A percentile compares a stretch with the other conserved stretches of the same genome.
These are phyloP conservation scores for Gillenia trifoliata DNA, from an alignment of 306 rosid genomes.

Conservation along the genomic window DNA sequence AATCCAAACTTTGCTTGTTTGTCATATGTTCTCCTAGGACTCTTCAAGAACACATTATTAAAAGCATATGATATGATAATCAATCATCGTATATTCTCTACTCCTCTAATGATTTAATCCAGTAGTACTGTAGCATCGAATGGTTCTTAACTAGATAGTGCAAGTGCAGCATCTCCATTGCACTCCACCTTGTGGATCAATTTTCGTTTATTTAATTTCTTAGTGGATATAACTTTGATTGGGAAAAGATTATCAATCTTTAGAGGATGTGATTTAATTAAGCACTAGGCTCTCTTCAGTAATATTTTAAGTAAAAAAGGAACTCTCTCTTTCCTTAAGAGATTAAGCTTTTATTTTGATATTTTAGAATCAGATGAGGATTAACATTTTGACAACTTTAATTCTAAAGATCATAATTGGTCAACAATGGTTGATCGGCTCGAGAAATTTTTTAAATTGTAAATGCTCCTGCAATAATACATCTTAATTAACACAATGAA, in stretches of 20 bases:
- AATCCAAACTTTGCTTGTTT: slow-evolving; percentile 1
- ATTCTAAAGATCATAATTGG: slow-evolving; percentile 26
- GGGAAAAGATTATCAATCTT: slow-evolving; percentile 22
- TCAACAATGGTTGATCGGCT: slow-evolving; percentile 50
- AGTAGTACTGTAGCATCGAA: slow-evolving; percentile 12
- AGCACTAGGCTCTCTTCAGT: slow-evolving; percentile 7
- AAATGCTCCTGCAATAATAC: slow-evolving; percentile 29
- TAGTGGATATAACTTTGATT: slow-evolving; percentile 8
- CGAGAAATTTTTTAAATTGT: slow-evolving; percentile 35
- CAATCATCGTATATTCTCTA: slow-evolving; percentile 16
- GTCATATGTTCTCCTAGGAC: slow-evolving; percentile 9
- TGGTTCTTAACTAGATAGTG: slow-evolving; percentile 26
- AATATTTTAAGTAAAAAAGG: not conserved
- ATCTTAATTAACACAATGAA: not conserved
- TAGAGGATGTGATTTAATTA: slow-evolving; percentile 24
- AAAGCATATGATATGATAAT: slow-evolving; percentile 9
- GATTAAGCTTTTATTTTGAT: not conserved
- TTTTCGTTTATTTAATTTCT: not conserved
- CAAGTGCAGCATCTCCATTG: slow-evolving; percentile 21
- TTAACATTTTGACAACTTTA: slow-evolving; percentile 15
- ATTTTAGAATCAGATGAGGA: slow-evolving; percentile 6
- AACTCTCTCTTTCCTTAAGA: not conserved
- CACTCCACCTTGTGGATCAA: slow-evolving; percentile 19
- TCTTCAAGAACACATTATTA: slow-evolving; percentile 7
- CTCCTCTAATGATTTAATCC: not conserved